Percentiles rank a stretch among this genome's conserved stretches.
Conservation (phyloP, 768 basidiomycete species). For the Tylopilus balloui region DNA sequence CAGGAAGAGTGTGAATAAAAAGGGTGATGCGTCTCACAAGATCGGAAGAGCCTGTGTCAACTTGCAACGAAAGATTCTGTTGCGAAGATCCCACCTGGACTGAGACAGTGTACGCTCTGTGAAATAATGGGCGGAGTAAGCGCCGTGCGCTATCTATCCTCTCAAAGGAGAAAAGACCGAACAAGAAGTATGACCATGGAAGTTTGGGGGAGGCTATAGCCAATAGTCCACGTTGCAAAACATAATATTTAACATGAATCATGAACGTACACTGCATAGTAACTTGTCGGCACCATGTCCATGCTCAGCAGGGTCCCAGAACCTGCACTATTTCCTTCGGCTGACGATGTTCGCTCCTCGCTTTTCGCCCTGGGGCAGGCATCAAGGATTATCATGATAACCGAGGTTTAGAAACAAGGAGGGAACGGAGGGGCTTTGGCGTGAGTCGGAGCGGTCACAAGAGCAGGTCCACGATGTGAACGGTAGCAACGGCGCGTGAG, state of each 20-base stretch:
- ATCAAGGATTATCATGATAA: conserved; percentile 13
- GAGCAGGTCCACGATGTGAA: conserved; percentile 1
- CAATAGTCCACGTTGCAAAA: not conserved
- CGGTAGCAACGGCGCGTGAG: conserved; percentile 18
- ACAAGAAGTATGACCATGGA: not conserved
- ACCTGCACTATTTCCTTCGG: conserved; percentile 44
- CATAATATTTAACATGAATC: not conserved
- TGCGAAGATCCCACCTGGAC: conserved; percentile 46
- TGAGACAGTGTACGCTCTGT: conserved; percentile 63
- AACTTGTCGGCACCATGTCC: conserved; percentile 43
- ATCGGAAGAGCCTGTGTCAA: conserved; percentile 82
- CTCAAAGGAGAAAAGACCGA: not conserved
- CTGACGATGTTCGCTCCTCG: conserved; percentile 14
- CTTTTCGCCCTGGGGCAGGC: conserved; percentile 4
- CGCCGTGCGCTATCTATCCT: not conserved
- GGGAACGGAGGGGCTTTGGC: not conserved
- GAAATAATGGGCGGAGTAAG: conserved; percentile 1
- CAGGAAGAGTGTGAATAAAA: not conserved
- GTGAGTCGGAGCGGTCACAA: not conserved
- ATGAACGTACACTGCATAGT: not conserved
- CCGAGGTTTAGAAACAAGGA: not conserved
- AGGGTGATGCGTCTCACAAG: conserved; percentile 44
- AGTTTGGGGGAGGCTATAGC: not conserved
- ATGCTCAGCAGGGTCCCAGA: conserved; percentile 58
- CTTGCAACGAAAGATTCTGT: conserved; percentile 59